Conservation (phyloP, 148 eudicot species). For the Persicaria maculosa region DNA sequence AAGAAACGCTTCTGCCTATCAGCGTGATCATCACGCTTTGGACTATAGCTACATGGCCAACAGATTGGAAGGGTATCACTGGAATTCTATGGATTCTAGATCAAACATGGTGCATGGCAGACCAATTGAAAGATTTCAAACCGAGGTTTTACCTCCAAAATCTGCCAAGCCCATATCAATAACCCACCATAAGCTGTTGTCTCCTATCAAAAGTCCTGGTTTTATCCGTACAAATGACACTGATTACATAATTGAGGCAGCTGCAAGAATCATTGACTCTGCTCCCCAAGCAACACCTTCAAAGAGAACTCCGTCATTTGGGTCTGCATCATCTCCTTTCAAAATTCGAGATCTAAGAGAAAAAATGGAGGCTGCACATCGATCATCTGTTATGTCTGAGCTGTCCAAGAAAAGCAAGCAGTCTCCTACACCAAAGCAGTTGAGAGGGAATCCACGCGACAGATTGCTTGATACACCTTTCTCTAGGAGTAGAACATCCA, state of each 20-base stretch:
- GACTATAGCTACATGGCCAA: slow-evolving; percentile 36
- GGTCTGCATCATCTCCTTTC: slow-evolving; percentile 65
- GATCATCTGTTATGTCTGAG: slow-evolving; percentile 34
- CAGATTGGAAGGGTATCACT: slow-evolving; percentile 36
- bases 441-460: slow-evolving; percentile 33
- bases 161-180: slow-evolving; percentile 77
- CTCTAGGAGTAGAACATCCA: slow-evolving; percentile 25
- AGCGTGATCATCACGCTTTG: slow-evolving; percentile 33
- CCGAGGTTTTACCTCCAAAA: slow-evolving; percentile 79
- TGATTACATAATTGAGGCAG: slow-evolving; percentile 73
- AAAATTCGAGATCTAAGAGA: slow-evolving; percentile 59
- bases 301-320: slow-evolving; percentile 34
- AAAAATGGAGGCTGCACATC: slow-evolving; percentile 53
- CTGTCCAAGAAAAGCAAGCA: slow-evolving; percentile 38
- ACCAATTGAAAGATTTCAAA: slow-evolving; percentile 81
- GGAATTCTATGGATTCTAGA: slow-evolving; percentile 43
- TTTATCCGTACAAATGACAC: slow-evolving; percentile 69
- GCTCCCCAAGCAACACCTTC: slow-evolving; percentile 42
- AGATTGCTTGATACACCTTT: slow-evolving; percentile 30
- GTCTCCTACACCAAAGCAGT: slow-evolving; percentile 23
- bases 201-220: slow-evolving; percentile 89
- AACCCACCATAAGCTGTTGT: slow-evolving; percentile 64
- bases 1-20: slow-evolving; percentile 28
- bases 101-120: slow-evolving; percentile 38
- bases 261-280: slow-evolving; percentile 72